phyloP scores from a whole-genome alignment of 768 basidiomycete genomes.

The Russula abietina region DNA sequence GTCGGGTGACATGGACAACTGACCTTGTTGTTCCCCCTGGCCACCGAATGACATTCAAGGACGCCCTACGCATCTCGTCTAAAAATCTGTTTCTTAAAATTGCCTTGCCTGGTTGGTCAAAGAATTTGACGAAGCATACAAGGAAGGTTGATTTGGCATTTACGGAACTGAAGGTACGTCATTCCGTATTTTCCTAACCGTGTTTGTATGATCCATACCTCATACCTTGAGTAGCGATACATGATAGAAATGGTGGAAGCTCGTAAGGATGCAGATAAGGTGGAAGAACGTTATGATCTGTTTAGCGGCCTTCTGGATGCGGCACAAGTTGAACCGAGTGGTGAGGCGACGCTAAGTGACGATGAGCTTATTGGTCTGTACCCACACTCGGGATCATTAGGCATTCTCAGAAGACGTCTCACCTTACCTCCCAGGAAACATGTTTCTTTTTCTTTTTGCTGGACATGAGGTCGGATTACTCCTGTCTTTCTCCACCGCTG shows the following conservation, averaged over 20 bases:
- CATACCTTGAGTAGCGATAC: conserved; percentile 22
- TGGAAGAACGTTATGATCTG: conserved; percentile 27
- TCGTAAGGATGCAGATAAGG: conserved; percentile 20
- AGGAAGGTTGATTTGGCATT: no score
- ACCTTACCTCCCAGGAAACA: conserved; percentile 19
- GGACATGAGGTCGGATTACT: conserved; percentile 29
- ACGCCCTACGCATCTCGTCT: no score
- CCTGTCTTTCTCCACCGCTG: background rate
- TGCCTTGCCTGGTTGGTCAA: no score
- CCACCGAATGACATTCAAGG: no score
- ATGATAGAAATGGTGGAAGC: conserved; percentile 29
- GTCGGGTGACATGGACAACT: no score
- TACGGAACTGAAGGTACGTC: no score
- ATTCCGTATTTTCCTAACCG: no score
- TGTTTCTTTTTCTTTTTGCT: conserved; percentile 33
- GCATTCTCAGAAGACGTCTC: background rate
- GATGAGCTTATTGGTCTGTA: conserved; percentile 24
- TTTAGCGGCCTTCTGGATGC: conserved; percentile 29
- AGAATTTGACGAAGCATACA: no score
- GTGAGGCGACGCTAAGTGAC: conserved; percentile 21
- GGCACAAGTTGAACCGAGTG: conserved; percentile 20
- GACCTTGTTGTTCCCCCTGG: no score
- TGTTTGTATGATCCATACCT: no score
- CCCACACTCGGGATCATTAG: no score
- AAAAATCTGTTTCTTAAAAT: no score